Base-by-base conservation (phyloP, 2,329 filamentous ascomycete species). In the Phyllosticta citrichinensis region DNA sequence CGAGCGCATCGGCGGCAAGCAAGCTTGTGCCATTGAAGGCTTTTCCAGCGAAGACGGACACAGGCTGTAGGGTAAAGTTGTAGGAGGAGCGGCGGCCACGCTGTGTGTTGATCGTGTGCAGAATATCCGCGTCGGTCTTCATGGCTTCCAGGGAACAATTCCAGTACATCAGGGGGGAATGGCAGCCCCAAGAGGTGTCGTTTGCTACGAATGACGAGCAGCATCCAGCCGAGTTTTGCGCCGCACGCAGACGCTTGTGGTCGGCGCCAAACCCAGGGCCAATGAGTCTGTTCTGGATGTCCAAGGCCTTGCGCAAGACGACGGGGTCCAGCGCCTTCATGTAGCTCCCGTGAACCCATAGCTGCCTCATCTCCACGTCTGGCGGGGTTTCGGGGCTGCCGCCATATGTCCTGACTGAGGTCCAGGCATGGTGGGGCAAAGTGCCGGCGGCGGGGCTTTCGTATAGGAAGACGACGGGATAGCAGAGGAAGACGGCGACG, bases 81-180 rank as follows among this genome's bases (percentile, higher is more conserved):
- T 89, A 83, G 1, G 83, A 83, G 0, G 88, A 88, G 1, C 82
- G 81, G 63, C 82, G 81, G 0, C 76, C 80, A 60, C 84, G 83
- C 63, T 77, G 81, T 58, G 81, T 75, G 66, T 92, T 91, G 67
- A 92, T 85, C 0, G 89, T 92, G 1, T 74, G 71, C 2, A 91
- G 70, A 12, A 91, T 80, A 68, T 91, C 80, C 0, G 71, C 59
- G 67, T 93, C 89, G 17, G 73, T 70, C 25, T 81, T 70, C 56
- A 93, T 82, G 1, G 82, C 78, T 5, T 76, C 68, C n/a, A 80
- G 64, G 4, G 79, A 88, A 69, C 86, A 88, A 63, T 84, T 81
- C 89, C 89, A 93, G 72, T 91, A 92, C 72, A 90, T 85, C 59
- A 93, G 74, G 1, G 89, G 88, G n/a, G 89, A 92, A 67, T 92